Evolutionary conservation across 495 filamentous ascomycete species (phyloP), one percentile per base, ranked within the genome.

Genomic region (Neurospora sp.): DNA sequence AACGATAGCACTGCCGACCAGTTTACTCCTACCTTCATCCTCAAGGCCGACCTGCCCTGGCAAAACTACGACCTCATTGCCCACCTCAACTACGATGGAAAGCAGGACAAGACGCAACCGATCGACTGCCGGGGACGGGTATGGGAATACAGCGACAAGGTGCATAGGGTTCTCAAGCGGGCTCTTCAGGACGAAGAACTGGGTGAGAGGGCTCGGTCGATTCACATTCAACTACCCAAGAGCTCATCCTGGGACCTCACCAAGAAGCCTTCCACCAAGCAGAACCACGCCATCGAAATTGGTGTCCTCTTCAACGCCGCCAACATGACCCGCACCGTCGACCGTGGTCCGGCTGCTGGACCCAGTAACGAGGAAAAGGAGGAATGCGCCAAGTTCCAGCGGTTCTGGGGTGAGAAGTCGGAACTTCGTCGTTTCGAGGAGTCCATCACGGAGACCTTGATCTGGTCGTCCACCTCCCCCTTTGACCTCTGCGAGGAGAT

Each of bases 1-100:
- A 90, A 90, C 73, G 89, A 96, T 75, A 86, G 85, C n/a, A 80
- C 88, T 23, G 87, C 89, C 70, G 93, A 97, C 77, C 91, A 92
- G 73, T 97, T 98, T 76, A 91, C 92, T 42, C 84, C 90, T 4
- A 89, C 91, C 8, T 98, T 99, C 79, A 93, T 97, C 46, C 79
- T 89, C 38, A 92, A 90, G 77, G 86, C 88, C 18, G 85, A 94
- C 75, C 82, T 90, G 40, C 85, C 88, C n/a, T 80, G 89, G 35
- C 86, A 91, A 46, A 89, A 85, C 71, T 98, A 91, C 78, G 96
- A 98, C 80, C 81, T 90, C 27, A 75, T 90, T 42, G 75, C 80
- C 38, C 78, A 80, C 31, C n/a, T 82, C 73, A 73, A 76, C 39
- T 75, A 72, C 62, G 46, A 72, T 39, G 69, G 75, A 54, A 39